A percentile compares a stretch with the other conserved stretches of the same genome.
phyloP scores from a whole-genome alignment of 768 basidiomycete genomes.

The Thelephora ganbajun region DNA sequence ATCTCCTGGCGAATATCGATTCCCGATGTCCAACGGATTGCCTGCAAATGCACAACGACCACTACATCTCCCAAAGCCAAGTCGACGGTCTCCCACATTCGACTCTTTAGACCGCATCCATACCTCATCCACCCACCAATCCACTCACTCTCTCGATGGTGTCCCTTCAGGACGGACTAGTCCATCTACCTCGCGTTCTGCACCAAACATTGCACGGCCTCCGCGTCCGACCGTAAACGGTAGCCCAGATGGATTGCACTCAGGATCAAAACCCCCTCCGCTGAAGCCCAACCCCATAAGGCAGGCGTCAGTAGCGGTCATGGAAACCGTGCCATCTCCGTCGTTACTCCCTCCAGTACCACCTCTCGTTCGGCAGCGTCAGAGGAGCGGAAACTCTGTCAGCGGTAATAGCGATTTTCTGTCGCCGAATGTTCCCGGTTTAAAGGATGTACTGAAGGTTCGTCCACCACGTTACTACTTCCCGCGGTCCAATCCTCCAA shows the following conservation, averaged over 20 bases:
- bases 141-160: slow-evolving; percentile 43
- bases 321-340: slow-evolving; percentile 27
- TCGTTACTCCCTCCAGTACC: slow-evolving; percentile 26
- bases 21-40: slow-evolving; percentile 15
- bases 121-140: slow-evolving; percentile 31
- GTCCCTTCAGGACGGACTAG: slow-evolving; percentile 12
- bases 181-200: slow-evolving; percentile 17
- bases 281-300: slow-evolving; percentile 29
- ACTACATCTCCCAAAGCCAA: background rate
- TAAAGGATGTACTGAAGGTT: slow-evolving; percentile 68
- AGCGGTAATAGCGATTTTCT: slow-evolving; percentile 23
- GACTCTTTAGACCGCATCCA: slow-evolving; percentile 9
- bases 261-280: background rate
- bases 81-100: no score
- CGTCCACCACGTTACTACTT: background rate
- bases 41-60: background rate
- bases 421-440: slow-evolving; percentile 32
- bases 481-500: slow-evolving; percentile 1
- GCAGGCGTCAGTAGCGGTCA: slow-evolving; percentile 40
- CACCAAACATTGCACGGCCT: slow-evolving; percentile 19
- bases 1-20: slow-evolving; percentile 21
- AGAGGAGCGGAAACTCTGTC: slow-evolving; percentile 34
- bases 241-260: no score
- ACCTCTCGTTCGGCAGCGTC: slow-evolving; percentile 28
- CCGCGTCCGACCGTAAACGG: background rate